Conservation (phyloP, 108 stramenopile genomes). For the Pseudonitzschia multiseries region DNA sequence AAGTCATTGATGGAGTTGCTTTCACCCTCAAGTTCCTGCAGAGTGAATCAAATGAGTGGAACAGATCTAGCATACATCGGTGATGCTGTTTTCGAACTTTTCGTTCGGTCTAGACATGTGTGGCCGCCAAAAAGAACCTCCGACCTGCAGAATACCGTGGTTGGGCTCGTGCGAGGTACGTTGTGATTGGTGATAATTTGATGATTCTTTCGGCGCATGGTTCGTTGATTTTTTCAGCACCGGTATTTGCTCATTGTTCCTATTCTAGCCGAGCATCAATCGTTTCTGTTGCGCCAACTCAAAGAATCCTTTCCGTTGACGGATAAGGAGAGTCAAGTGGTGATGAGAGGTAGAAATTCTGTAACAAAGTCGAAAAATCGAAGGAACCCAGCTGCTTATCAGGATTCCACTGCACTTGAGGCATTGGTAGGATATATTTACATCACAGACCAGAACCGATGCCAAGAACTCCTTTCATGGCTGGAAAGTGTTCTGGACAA, state of each 20-base stretch:
- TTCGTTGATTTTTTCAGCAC: background rate
- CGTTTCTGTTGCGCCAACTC: slow-evolving; percentile 56
- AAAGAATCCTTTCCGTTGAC: slow-evolving; percentile 53
- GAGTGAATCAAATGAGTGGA: slow-evolving; percentile 72
- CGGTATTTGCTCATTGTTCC: background rate
- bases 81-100: slow-evolving; percentile 80
- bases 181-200: background rate
- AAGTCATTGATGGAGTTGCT: slow-evolving; percentile 28
- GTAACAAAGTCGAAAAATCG: slow-evolving; percentile 42
- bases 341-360: slow-evolving; percentile 79
- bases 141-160: slow-evolving; percentile 69
- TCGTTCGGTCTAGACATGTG: slow-evolving; percentile 73
- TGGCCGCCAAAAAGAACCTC: slow-evolving; percentile 78
- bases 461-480: slow-evolving; percentile 63
- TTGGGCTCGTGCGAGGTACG: slow-evolving; percentile 75
- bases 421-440: slow-evolving; percentile 81
- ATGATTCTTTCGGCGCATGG: background rate
- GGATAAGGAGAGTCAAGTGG: slow-evolving; percentile 53
- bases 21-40: slow-evolving; percentile 29
- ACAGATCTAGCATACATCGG: slow-evolving; percentile 84
- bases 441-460: slow-evolving; percentile 59
- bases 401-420: slow-evolving; percentile 87
- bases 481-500: slow-evolving; percentile 20
- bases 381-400: slow-evolving; percentile 58
- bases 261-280: slow-evolving; percentile 74